Base-by-base conservation (phyloP, 768 basidiomycete genomes). In the Podaxis mareebaensis region DNA sequence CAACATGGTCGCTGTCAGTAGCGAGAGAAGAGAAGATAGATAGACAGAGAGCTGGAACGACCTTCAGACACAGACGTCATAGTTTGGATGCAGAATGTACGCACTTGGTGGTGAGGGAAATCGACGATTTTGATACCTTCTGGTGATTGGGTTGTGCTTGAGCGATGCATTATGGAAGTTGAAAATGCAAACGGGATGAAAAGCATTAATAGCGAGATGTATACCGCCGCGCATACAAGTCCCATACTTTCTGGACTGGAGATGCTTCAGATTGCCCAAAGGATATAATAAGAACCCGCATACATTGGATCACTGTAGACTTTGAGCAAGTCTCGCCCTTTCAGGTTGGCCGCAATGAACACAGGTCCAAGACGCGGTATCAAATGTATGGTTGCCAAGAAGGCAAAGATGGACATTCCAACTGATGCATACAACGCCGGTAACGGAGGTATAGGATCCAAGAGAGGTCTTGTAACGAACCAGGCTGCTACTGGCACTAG, bases 171-270 rank as follows among this genome's bases (percentile, higher is more conserved):
- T 49, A 91, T 82, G 2, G 87, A 79, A 64, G 90, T 83, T 52
- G 94, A 92, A 75, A 97, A 99, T 0, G 94, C 92, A 71, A 98
- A 96, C 0, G 96, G 96, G 62, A 97, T 96, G 70, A 99, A 99
- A 4, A 97, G 79, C 62, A 94, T 92, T 66, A 99, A 78, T 46
- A 90, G 77, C 46, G 93, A 82, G 63, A 97, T 90, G 72, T 99
- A 99, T 60, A 96, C 82, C 2, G 89, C 84, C 1, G 96, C 95
- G 70, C 90, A 93, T 54, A 97, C 89, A 63, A 98, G 87, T 12
- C 96, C 96, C 69, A 91, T 85, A 67, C 93, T 94, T 78, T 99
- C 97, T 48, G 97, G 96, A 73, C 96, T 99, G 65, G 44, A 61
- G 6, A 40, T 30, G 39, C 7, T 61, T 36, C 24, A 36, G 24